Evolutionary conservation across 1,284 basidiomycete species (phyloP).

Genomic region (Butyriboletus appendiculatus): DNA sequence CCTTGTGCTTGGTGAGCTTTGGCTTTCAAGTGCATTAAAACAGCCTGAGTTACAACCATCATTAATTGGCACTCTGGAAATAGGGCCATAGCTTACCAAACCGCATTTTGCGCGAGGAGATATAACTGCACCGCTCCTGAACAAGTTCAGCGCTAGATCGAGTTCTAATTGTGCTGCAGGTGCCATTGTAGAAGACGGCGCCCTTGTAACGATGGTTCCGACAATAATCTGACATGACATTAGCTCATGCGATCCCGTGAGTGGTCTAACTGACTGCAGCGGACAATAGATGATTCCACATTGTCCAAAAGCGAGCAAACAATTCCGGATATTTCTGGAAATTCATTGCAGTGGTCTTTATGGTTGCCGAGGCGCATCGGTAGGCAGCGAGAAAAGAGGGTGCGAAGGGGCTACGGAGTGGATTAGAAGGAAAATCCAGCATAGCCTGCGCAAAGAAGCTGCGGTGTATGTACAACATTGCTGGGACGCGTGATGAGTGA

Average conservation of each 20-base stretch:
- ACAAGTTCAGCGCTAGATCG: constrained; percentile 55
- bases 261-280: constrained; percentile 43
- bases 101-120: constrained; percentile 53
- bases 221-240: constrained; percentile 49
- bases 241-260: constrained; percentile 7
- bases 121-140: constrained; percentile 47
- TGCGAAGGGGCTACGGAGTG: constrained; percentile 60
- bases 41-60: constrained; percentile 37
- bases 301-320: constrained; percentile 52
- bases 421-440: constrained; percentile 59
- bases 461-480: constrained; percentile 56
- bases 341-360: constrained; percentile 52
- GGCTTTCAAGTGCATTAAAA: constrained; percentile 47
- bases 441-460: constrained; percentile 65
- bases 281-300: constrained; percentile 58
- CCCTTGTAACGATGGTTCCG: constrained; percentile 54
- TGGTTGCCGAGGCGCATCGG: constrained; percentile 58
- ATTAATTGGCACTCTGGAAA: not conserved
- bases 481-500: constrained; percentile 32
- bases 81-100: constrained; percentile 39
- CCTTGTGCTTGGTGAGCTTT: constrained; percentile 49
- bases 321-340: constrained; percentile 55
- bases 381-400: constrained; percentile 66
- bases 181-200: constrained; percentile 59
- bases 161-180: constrained; percentile 57